Evolutionary conservation across 2,329 filamentous ascomycete species (phyloP).

Genomic region (Thelonectria rubi): DNA sequence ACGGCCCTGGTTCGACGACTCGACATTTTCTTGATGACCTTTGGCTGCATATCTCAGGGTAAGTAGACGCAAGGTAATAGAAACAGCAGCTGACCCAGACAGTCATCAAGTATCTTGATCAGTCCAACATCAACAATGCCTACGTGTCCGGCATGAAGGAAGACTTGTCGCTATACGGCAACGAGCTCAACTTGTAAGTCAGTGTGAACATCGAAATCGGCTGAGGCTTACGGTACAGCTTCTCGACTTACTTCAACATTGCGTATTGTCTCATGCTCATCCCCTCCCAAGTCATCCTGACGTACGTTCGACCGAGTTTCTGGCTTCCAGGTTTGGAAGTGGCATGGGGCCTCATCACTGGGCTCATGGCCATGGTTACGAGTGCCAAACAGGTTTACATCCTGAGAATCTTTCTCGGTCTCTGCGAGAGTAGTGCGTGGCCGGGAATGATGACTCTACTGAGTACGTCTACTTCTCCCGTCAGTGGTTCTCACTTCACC

Average conservation of each 20-base stretch:
- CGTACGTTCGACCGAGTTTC: conserved; percentile 48
- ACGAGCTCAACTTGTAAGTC: conserved; percentile 27
- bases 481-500: neutral
- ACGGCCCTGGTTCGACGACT: conserved; percentile 18
- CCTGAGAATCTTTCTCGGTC: conserved; percentile 53
- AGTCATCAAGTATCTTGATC: conserved; percentile 44
- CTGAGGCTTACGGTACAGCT: conserved; percentile 19
- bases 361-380: conserved; percentile 43
- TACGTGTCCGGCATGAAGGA: conserved; percentile 53
- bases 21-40: conserved; percentile 24
- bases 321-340: conserved; percentile 51
- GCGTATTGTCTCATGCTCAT: conserved; percentile 63
- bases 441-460: conserved; percentile 50
- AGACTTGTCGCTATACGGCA: conserved; percentile 45
- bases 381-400: conserved; percentile 48
- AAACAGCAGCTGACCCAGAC: neutral
- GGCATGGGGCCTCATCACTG: conserved; percentile 41
- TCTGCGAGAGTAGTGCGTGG: conserved; percentile 49
- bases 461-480: conserved; percentile 17
- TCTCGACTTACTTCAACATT: conserved; percentile 62
- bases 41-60: conserved; percentile 25
- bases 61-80: neutral
- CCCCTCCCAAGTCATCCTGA: conserved; percentile 51
- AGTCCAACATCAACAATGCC: conserved; percentile 49
- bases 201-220: neutral